A percentile compares a stretch with the other conserved stretches of the same genome.
Evolutionary conservation across 2,329 filamentous ascomycete genomes (phyloP).

Genomic region (Dactylellina leptospora): DNA sequence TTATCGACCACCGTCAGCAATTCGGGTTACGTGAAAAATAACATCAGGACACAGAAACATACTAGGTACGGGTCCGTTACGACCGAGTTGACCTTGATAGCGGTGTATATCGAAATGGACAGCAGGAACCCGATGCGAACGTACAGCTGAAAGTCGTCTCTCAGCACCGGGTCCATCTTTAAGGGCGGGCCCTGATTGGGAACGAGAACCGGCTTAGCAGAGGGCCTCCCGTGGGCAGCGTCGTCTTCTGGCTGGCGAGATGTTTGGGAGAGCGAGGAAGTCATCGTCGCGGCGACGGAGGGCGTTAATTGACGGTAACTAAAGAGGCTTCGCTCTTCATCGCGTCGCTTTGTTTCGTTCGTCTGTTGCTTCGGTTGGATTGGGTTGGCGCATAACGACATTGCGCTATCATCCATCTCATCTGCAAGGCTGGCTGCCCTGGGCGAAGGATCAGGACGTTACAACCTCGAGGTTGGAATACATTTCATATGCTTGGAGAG

Average conservation of each 20-base stretch:
- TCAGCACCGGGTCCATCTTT: conserved; percentile 46
- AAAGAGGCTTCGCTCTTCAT: too few species aligned
- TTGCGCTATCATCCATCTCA: neutral
- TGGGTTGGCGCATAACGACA: too few species aligned
- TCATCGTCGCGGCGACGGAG: conserved; percentile 25
- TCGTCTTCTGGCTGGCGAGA: conserved; percentile 2
- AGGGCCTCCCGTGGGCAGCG: conserved; percentile 1
- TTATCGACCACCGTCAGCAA: conserved; percentile 59
- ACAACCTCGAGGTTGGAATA: neutral
- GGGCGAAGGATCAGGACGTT: neutral
- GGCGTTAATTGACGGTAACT: too few species aligned
- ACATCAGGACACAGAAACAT: conserved; percentile 55
- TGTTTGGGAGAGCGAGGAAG: conserved; percentile 2
- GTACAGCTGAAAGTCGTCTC: conserved; percentile 44
- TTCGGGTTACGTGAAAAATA: neutral
- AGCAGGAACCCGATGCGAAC: conserved; percentile 31
- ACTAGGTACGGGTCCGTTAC: conserved; percentile 67
- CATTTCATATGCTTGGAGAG: neutral
- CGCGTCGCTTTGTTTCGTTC: conserved; percentile 2
- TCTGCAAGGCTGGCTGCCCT: neutral
- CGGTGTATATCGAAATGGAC: conserved; percentile 40
- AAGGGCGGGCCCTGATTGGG: neutral
- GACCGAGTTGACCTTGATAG: conserved; percentile 59
- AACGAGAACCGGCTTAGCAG: too few species aligned
- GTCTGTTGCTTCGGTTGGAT: neutral